Evolutionary conservation across 192 early-diverging fungal species (phyloP).

Genomic region (Diversispora epigaea): DNA sequence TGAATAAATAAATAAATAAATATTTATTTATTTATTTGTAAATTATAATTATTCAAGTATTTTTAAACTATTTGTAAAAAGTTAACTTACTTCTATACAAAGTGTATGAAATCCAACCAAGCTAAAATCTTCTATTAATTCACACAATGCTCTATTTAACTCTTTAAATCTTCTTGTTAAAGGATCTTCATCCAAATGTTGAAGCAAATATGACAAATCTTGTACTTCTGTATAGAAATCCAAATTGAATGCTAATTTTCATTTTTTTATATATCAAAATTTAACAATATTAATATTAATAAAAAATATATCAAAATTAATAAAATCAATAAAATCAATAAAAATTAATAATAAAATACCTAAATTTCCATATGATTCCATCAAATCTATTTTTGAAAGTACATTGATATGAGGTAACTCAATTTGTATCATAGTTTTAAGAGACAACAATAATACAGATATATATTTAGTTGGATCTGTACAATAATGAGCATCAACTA

Average conservation of each 20-base stretch:
- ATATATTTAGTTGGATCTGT: constrained; percentile 91
- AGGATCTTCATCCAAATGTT: constrained; percentile 70
- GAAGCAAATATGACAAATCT: constrained; percentile 81
- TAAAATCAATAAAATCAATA: background rate
- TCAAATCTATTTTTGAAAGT: constrained; percentile 91
- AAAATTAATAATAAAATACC: constrained; percentile 35
- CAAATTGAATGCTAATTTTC: constrained; percentile 70
- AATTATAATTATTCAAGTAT: no score
- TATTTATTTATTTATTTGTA: background rate
- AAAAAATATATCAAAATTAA: background rate
- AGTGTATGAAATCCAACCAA: constrained; percentile 92
- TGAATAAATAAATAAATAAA: background rate
- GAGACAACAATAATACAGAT: constrained; percentile 82
- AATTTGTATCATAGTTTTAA: constrained; percentile 91
- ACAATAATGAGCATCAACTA: constrained; percentile 92
- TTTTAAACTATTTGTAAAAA: background rate
- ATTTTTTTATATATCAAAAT: background rate
- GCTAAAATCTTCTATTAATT: constrained; percentile 87
- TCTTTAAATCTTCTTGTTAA: constrained; percentile 65
- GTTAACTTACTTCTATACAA: constrained; percentile 44
- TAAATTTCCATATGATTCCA: constrained; percentile 75
- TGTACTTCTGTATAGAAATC: constrained; percentile 96
- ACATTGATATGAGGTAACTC: constrained; percentile 97
- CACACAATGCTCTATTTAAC: constrained; percentile 83
- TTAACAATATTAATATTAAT: background rate